Conservation (phyloP, 305 asterid species). For the Fraxinus latifolia region DNA sequence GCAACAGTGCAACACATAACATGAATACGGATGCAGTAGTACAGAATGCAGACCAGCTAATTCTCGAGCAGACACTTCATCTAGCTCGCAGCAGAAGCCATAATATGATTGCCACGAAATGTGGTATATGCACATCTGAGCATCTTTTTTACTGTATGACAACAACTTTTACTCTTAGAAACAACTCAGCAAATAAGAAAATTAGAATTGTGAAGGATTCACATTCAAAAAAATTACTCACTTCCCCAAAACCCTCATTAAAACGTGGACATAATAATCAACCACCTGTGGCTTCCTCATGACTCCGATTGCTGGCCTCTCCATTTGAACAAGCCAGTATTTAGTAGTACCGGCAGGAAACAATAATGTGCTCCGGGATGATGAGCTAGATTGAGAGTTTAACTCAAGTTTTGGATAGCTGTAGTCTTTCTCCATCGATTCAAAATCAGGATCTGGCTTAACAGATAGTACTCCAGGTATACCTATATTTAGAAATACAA, state of each 20-base stretch:
- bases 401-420: slow-evolving; percentile 32
- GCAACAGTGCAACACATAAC: background rate
- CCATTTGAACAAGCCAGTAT: slow-evolving; percentile 68
- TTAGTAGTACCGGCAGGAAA: slow-evolving; percentile 61
- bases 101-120: slow-evolving; percentile 62
- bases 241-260: slow-evolving; percentile 75
- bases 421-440: slow-evolving; percentile 54
- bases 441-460: slow-evolving; percentile 62
- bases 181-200: background rate
- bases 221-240: slow-evolving; percentile 34
- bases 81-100: slow-evolving; percentile 86
- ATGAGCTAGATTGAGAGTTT: slow-evolving; percentile 28
- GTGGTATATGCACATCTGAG: slow-evolving; percentile 90
- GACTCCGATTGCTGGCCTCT: slow-evolving; percentile 62
- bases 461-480: slow-evolving; percentile 59
- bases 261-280: slow-evolving; percentile 69
- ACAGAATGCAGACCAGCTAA: slow-evolving; percentile 57
- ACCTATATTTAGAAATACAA: slow-evolving; percentile 39
- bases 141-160: slow-evolving; percentile 63
- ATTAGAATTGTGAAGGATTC: background rate
- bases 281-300: slow-evolving; percentile 60
- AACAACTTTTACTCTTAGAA: slow-evolving; percentile 23
- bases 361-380: slow-evolving; percentile 32
- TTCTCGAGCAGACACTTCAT: slow-evolving; percentile 65
- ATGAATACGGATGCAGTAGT: background rate